These are phyloP conservation scores for Monosporozyma aquatica DNA, from an alignment of 805 yeast species.

Conservation along the genomic window DNA sequence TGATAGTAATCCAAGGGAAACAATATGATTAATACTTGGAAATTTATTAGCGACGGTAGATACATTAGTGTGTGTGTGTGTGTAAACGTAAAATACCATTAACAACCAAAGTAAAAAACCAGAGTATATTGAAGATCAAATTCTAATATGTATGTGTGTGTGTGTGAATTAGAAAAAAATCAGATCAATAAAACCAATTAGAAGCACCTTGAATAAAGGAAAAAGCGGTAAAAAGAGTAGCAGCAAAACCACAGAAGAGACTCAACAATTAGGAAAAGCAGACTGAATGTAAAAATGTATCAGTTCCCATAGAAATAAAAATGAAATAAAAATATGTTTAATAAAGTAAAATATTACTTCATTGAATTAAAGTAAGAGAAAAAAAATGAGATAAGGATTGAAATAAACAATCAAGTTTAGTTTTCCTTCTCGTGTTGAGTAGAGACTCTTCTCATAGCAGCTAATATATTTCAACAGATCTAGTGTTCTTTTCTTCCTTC, in stretches of 20 bases:
- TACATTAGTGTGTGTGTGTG: constrained; percentile 5
- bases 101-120: neutral
- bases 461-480: constrained; percentile 75
- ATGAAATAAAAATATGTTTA: constrained; percentile 1
- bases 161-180: constrained; percentile 2
- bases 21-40: too few species aligned
- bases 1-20: too few species aligned
- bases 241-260: constrained; percentile 3
- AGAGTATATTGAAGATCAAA: neutral
- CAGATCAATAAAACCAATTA: neutral
- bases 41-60: neutral
- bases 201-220: neutral
- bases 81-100: neutral
- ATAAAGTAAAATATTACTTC: constrained; percentile 2
- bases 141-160: constrained; percentile 3
- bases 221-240: neutral
- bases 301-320: constrained; percentile 10
- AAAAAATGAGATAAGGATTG: neutral
- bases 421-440: constrained; percentile 80
- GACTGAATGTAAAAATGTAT: constrained; percentile 7
- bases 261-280: constrained; percentile 1
- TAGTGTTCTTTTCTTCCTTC: constrained; percentile 46
- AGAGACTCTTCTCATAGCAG: constrained; percentile 81
- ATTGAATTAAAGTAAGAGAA: neutral
- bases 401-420: constrained; percentile 28